Percentiles rank a stretch among this genome's conserved stretches.
Evolutionary conservation across 352 stramenopile genomes (phyloP).

Genomic region (Globisporangium megalacanthum): DNA sequence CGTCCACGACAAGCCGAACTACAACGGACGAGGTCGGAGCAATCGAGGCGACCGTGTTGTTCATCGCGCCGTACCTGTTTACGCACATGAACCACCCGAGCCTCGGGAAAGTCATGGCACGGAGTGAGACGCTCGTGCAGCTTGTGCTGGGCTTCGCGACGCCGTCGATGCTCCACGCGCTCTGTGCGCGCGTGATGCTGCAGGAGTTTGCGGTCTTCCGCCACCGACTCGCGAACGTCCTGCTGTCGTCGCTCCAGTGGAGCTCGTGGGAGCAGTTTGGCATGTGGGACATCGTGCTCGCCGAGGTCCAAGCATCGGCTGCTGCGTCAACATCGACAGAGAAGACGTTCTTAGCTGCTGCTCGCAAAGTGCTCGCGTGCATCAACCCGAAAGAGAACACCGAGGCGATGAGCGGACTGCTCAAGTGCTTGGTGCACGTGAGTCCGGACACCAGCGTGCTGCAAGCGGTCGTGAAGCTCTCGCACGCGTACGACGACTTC

Average conservation of each 20-base stretch:
- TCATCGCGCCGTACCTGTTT: constrained; percentile 67
- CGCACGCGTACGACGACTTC: constrained; percentile 56
- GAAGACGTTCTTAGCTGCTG: constrained; percentile 61
- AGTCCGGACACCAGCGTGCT: constrained; percentile 58
- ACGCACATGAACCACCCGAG: constrained; percentile 55
- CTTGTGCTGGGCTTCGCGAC: constrained; percentile 59
- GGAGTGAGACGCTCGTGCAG: constrained; percentile 65
- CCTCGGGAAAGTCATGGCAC: constrained; percentile 50
- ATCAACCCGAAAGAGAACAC: constrained; percentile 62
- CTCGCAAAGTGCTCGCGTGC: constrained; percentile 72
- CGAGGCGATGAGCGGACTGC: constrained; percentile 67
- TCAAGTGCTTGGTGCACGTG: constrained; percentile 75
- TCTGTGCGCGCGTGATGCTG: constrained; percentile 62
- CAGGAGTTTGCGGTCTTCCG: constrained; percentile 73
- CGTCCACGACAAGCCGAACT: constrained; percentile 7
- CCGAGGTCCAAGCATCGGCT: constrained; percentile 53
- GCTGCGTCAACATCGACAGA: constrained; percentile 8
- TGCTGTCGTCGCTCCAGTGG: constrained; percentile 76
- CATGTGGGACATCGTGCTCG: constrained; percentile 73
- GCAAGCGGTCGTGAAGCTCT: constrained; percentile 73
- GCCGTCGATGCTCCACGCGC: constrained; percentile 44
- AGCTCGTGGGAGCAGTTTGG: constrained; percentile 80
- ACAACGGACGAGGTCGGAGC: constrained; percentile 60
- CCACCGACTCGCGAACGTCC: constrained; percentile 57
- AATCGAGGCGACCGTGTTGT: constrained; percentile 48